Conservation (phyloP, 371 early-diverging fungal species). For the Circinella minor region DNA sequence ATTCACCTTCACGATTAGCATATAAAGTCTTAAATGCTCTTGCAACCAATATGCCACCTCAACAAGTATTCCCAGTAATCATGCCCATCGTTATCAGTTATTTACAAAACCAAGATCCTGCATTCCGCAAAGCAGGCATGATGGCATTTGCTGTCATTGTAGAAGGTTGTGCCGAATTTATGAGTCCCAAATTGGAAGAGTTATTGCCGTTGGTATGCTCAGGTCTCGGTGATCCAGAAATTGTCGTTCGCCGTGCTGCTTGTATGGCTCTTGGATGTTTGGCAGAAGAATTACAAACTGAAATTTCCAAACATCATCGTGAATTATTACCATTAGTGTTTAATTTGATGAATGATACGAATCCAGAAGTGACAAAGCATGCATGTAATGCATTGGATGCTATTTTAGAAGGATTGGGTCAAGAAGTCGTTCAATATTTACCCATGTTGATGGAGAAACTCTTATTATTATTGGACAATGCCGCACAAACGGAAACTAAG, state of each 20-base stretch:
- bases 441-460: constrained; percentile 83
- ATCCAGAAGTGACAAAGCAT: constrained; percentile 74
- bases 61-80: constrained; percentile 84
- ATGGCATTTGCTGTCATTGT: constrained; percentile 84
- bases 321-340: constrained; percentile 84
- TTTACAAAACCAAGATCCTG: constrained; percentile 75
- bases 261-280: constrained; percentile 87
- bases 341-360: constrained; percentile 76
- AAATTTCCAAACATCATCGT: constrained; percentile 80
- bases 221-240: constrained; percentile 82
- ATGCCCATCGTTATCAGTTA: constrained; percentile 73
- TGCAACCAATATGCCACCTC: constrained; percentile 83
- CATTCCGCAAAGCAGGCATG: constrained; percentile 86
- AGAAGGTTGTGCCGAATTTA: constrained; percentile 88
- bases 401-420: constrained; percentile 82
- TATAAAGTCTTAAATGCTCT: constrained; percentile 78
- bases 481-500: constrained; percentile 64
- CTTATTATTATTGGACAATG: constrained; percentile 69
- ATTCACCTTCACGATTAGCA: constrained; percentile 77
- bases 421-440: constrained; percentile 80
- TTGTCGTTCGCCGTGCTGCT: constrained; percentile 82
- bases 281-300: constrained; percentile 81
- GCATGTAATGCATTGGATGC: constrained; percentile 88
- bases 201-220: constrained; percentile 74
- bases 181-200: constrained; percentile 74